Conservation (phyloP, 2,329 filamentous ascomycete genomes). For the Pestalotiopsis sp. region DNA sequence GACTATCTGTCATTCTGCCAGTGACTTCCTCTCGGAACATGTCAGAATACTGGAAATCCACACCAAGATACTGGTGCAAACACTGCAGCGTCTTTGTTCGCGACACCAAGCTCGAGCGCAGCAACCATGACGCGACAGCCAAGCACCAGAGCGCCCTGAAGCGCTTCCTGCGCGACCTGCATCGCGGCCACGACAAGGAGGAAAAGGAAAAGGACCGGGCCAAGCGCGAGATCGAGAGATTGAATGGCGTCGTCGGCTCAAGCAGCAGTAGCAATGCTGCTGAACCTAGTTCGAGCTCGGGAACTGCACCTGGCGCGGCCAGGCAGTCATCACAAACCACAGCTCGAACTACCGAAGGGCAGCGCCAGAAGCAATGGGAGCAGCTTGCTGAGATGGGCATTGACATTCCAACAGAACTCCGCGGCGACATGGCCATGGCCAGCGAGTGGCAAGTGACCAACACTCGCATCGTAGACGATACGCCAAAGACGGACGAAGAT, state of each 20-base stretch:
- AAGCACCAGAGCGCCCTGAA: constrained; percentile 87
- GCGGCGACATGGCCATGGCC: constrained; percentile 81
- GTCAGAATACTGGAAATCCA: constrained; percentile 99
- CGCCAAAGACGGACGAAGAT: constrained; percentile 37
- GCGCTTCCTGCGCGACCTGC: constrained; percentile 85
- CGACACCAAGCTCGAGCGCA: constrained; percentile 87
- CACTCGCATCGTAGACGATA: constrained; percentile 58
- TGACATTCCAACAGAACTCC: constrained; percentile 75
- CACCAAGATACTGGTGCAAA: constrained; percentile 97
- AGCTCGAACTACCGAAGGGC: constrained; percentile 55
- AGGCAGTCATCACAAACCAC: constrained; percentile 28
- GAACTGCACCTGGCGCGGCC: constrained; percentile 17
- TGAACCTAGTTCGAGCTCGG: constrained; percentile 12
- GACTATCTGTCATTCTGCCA: not conserved
- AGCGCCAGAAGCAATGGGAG: constrained; percentile 81
- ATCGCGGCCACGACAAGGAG: constrained; percentile 80
- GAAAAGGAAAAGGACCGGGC: constrained; percentile 81
- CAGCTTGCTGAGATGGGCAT: constrained; percentile 89
- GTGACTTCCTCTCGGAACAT: constrained; percentile 49
- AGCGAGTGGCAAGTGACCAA: constrained; percentile 83
- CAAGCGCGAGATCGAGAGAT: constrained; percentile 79
- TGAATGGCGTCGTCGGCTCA: constrained; percentile 74
- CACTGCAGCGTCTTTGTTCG: constrained; percentile 89
- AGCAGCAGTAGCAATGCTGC: constrained; percentile 19
- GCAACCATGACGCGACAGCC: constrained; percentile 84